Base-by-base conservation (phyloP, 805 yeast genomes). In the Ogataea pini region DNA sequence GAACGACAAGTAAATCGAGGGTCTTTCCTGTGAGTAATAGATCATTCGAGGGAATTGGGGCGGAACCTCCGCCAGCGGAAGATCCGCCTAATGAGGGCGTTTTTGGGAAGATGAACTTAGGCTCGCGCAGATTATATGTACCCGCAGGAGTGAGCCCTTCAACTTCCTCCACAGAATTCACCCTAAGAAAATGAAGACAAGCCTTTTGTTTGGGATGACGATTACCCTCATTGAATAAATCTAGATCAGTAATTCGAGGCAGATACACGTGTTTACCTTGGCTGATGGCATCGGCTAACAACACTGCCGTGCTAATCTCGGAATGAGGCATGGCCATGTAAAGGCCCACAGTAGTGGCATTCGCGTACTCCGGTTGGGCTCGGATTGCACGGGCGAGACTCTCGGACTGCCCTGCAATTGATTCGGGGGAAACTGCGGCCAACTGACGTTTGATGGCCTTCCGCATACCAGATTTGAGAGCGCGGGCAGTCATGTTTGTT, bases 301-400 rank as follows among this genome's bases (percentile, higher is more conserved):
- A 64, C 0, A 61, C 62, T 8, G 64, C 57, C 0, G 97, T 90
- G 47, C 78, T 77, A 1, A 86, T 71, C 65, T 91, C 97, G 43
- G 81, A 75, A 17, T 66, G 55, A 1, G 85, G 89, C 90, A 91
- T 85, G 62, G 78, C 82, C 86, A 90, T 79, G 59, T 80, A 91
- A 25, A 89, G 60, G 0, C 85, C 96, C 2, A 90, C 63, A 3
- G 63, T 71, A 8, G 59, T 56, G 0, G 90, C 79, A 0, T 54
- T 44, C 44, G 62, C 54, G 56, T 82, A 83, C 36, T 63, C 69
- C 3, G 54, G 57, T 10, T 50, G 44, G 1, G 39, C 22, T 1
- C 13, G 14, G 18, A 52, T 18, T n/a, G 41, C 28, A 3, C 33
- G 28, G 10, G 50, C 41, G 7, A 52, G 47, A n/a, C 17, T 33